Evolutionary conservation across 495 filamentous ascomycete species (phyloP).

Genomic region (Tuber brumale): DNA sequence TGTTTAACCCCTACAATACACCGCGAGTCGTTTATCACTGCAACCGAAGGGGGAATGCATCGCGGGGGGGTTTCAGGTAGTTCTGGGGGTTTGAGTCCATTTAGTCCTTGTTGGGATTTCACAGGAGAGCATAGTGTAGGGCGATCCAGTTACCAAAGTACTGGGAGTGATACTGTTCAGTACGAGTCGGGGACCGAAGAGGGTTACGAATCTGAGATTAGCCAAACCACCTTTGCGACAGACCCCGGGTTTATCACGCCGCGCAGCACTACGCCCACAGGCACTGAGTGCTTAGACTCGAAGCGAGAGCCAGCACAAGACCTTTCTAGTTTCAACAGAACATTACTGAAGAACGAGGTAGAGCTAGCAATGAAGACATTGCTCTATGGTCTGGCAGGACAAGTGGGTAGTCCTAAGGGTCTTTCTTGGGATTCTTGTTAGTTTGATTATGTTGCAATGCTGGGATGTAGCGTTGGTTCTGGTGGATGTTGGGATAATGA

Average conservation of each 20-base stretch:
- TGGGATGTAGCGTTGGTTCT: background rate
- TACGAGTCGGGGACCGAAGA: background rate
- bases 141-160: background rate
- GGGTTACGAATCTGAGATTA: background rate
- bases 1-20: background rate
- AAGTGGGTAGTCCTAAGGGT: background rate
- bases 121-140: background rate
- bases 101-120: background rate
- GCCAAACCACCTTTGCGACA: constrained; percentile 1
- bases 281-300: background rate
- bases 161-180: background rate
- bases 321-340: background rate
- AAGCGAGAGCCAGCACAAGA: background rate
- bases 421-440: background rate
- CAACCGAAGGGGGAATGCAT: background rate
- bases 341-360: background rate
- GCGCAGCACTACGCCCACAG: background rate
- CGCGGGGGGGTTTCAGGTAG: background rate
- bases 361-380: background rate
- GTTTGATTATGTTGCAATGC: background rate
- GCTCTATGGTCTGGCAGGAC: background rate
- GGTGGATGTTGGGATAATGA: background rate
- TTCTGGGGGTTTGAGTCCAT: background rate
- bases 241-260: background rate
- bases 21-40: background rate